Percentiles rank a stretch among this genome's conserved stretches.
Evolutionary conservation across 2,329 filamentous ascomycete species (phyloP).

Genomic region (Colletotrichum tabaci): DNA sequence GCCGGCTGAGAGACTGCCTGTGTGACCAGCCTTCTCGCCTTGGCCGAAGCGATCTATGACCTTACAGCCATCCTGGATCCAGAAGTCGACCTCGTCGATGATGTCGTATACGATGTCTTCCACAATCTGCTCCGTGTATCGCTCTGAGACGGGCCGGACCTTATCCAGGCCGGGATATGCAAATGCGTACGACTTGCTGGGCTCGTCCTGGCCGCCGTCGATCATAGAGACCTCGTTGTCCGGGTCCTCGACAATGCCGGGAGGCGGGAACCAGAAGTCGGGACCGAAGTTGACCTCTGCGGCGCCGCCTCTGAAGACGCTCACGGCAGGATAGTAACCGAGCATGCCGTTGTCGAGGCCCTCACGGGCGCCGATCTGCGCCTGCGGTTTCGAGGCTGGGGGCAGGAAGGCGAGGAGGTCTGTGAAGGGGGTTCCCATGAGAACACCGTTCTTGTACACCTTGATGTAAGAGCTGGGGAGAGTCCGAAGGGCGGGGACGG

Average conservation of each 20-base stretch:
- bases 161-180: slow-evolving; percentile 45
- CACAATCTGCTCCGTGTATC: slow-evolving; percentile 93
- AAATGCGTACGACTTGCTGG: not conserved
- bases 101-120: slow-evolving; percentile 96
- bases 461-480: slow-evolving; percentile 89
- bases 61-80: slow-evolving; percentile 76
- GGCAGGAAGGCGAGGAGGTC: slow-evolving; percentile 92
- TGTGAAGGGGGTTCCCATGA: slow-evolving; percentile 89
- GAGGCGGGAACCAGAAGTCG: slow-evolving; percentile 90
- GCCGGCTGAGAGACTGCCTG: slow-evolving; percentile 58
- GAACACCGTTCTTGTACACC: slow-evolving; percentile 91
- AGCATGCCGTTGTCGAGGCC: slow-evolving; percentile 95
- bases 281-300: slow-evolving; percentile 96
- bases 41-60: slow-evolving; percentile 61
- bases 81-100: slow-evolving; percentile 94
- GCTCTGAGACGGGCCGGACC: slow-evolving; percentile 77
- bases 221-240: slow-evolving; percentile 65
- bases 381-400: slow-evolving; percentile 83
- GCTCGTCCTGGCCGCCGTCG: slow-evolving; percentile 40
- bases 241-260: slow-evolving; percentile 62
- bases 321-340: slow-evolving; percentile 95
- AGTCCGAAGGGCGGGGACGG: slow-evolving; percentile 82
- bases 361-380: slow-evolving; percentile 82
- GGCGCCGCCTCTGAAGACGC: slow-evolving; percentile 91
- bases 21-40: slow-evolving; percentile 57